Conservation (phyloP, 2,329 filamentous ascomycete species). For the Fusarium buharicum region DNA sequence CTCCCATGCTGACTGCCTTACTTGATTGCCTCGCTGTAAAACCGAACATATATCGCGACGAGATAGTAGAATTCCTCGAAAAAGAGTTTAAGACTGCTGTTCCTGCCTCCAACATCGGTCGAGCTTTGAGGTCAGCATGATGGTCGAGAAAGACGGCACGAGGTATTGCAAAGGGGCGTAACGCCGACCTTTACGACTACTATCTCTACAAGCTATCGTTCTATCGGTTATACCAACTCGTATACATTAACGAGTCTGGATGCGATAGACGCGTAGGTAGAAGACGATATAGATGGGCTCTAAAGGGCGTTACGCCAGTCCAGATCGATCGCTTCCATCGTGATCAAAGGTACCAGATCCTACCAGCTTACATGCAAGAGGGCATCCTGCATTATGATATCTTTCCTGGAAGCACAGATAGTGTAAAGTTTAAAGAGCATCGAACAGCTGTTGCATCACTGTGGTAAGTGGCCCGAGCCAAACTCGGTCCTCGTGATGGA, state of each 20-base stretch:
- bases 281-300: constrained; percentile 7
- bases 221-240: constrained; percentile 7
- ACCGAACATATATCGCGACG: constrained; percentile 4
- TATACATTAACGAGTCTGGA: constrained; percentile 8
- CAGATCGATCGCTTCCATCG: constrained; percentile 31
- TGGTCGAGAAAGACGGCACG: constrained; percentile 6
- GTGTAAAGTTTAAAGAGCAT: constrained; percentile 43
- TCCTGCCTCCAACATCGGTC: constrained; percentile 1
- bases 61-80: constrained; percentile 4
- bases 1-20: constrained; percentile 7
- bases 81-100: constrained; percentile 11
- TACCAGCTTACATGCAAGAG: constrained; percentile 46
- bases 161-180: constrained; percentile 1
- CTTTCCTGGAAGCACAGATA: constrained; percentile 42
- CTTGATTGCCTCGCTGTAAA: constrained; percentile 2
- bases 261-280: constrained; percentile 3
- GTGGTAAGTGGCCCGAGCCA: constrained; percentile 39
- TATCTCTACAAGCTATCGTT: constrained; percentile 8
- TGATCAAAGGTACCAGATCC: constrained; percentile 35
- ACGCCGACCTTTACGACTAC: constrained; percentile 11
- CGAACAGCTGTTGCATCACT: constrained; percentile 48
- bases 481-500: constrained; percentile 51
- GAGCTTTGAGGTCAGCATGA: not conserved
- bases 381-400: constrained; percentile 42
- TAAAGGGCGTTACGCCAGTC: constrained; percentile 8